Conservation (phyloP, 1,284 basidiomycete species). For the Cystobasidiaceae sp. region DNA sequence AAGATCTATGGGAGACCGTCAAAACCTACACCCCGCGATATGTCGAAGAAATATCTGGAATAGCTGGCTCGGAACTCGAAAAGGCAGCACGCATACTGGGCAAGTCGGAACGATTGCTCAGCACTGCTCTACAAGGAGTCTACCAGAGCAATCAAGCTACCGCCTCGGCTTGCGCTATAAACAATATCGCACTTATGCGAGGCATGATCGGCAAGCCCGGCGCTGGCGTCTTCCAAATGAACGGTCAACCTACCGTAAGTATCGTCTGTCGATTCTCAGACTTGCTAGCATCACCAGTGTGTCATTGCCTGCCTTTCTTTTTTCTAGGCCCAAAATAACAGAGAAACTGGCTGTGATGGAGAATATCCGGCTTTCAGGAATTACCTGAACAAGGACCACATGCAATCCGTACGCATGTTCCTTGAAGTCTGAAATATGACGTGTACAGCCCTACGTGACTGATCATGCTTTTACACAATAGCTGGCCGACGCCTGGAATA, state of each 20-base stretch:
- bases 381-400: conserved; percentile 6
- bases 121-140: conserved; percentile 9
- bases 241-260: conserved; percentile 13
- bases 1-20: background rate
- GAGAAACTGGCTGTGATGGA: conserved; percentile 18
- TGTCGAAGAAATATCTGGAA: conserved; percentile 1
- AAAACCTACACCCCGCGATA: conserved; percentile 15
- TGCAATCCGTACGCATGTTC: background rate
- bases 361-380: conserved; percentile 16
- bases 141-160: conserved; percentile 25
- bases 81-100: background rate
- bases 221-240: conserved; percentile 13
- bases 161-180: conserved; percentile 1
- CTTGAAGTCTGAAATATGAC: background rate
- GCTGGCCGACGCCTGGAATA: conserved; percentile 19
- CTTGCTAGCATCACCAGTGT: too few relatives aligned
- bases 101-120: background rate
- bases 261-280: background rate
- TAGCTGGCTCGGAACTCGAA: background rate
- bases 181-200: conserved; percentile 18
- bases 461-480: background rate
- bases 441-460: background rate
- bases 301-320: background rate
- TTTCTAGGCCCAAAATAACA: conserved; percentile 13
- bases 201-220: conserved; percentile 26